Conservation (phyloP, 83 land plant genomes). For the Thuja plicata region DNA sequence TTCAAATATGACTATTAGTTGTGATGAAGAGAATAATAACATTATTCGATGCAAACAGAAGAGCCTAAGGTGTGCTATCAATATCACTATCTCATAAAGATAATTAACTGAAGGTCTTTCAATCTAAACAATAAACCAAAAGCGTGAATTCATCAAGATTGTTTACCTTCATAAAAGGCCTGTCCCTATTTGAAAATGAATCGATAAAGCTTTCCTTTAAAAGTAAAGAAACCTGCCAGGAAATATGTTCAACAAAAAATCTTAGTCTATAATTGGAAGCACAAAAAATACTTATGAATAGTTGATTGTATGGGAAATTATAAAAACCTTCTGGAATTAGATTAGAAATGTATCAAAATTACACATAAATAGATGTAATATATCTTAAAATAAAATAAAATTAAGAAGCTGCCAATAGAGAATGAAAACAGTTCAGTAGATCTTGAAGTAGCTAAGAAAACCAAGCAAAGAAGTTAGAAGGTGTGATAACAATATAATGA, state of each 20-base stretch:
- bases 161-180: slow-evolving; percentile 78
- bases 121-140: background rate
- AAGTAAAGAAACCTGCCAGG: slow-evolving; percentile 76
- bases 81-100: background rate
- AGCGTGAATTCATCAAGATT: background rate
- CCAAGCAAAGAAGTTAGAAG: background rate
- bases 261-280: background rate
- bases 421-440: background rate
- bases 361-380: background rate
- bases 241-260: background rate
- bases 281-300: background rate
- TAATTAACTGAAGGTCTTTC: background rate
- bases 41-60: background rate
- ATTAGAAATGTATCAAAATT: background rate
- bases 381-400: background rate
- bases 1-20: background rate
- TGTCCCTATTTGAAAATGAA: slow-evolving; percentile 66
- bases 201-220: slow-evolving; percentile 81
- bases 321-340: background rate
- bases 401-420: background rate
- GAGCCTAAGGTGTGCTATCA: background rate
- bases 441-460: background rate
- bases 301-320: background rate
- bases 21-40: too few species aligned
- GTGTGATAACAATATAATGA: background rate